Evolutionary conservation across 2,329 filamentous ascomycete genomes (phyloP), one percentile per base, ranked within the genome.

Genomic region (Aspergillus sp.): DNA sequence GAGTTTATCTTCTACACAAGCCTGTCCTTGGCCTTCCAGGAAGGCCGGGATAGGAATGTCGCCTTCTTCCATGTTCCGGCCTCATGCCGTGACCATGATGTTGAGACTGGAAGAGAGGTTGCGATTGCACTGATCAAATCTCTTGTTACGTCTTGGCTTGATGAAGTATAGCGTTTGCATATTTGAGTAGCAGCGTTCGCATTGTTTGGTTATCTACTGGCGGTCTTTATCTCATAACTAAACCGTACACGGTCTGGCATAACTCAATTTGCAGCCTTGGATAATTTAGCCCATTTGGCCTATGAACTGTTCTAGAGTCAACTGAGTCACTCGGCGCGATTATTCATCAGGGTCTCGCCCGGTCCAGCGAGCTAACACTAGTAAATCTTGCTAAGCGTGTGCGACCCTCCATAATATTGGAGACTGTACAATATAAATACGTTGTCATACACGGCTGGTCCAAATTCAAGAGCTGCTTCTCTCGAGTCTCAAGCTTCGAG

Each of bases 1-100:
- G 91, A 93, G 72, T 93, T 91, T 71, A 92, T 90, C 67, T 91
- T 90, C 75, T 92, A 87, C 76, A 87, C 86, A 7, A 90, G 87
- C 63, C 74, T 92, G 67, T 82, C 89, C 5, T 64, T 70, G 47
- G 76, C 75, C 17, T 63, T 67, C 17, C 69, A 66, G 60, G 70
- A 74, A 47, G 70, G 72, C 3, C 68, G 69, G 23, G 69, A 74
- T 51, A 71, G 75, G n/a, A 79, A 74, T 50, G 86, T 90, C 5
- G 76, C 89, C 2, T 93, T 93, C 73, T 77, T 93, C 56, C 91
- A 93, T 74, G 90, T 93, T 1, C 91, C 91, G 0, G 82, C 85
- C 7, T 82, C 85, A 28, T 80, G 83, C 8, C 82, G 85, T 23
- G 79, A 85, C 41, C 76, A 78, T 22, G 76, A 77, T 61, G 69